These are phyloP conservation scores for Trichosporon inkin DNA, from an alignment of 1,284 basidiomycete species.

Conservation along the genomic window DNA sequence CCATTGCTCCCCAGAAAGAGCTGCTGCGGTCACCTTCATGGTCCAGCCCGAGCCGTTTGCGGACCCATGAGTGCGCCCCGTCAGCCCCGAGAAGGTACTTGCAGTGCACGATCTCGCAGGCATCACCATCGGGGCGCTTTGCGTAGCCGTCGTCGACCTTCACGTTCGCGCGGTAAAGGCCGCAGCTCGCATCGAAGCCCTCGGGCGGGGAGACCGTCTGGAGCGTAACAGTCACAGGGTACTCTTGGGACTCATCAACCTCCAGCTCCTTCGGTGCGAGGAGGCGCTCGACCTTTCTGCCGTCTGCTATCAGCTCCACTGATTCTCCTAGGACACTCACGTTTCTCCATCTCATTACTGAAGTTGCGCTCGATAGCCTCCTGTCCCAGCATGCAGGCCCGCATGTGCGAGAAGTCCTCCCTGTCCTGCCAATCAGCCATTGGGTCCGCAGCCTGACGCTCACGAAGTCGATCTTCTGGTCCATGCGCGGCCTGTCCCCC, in stretches of 20 bases:
- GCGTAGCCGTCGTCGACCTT: background rate
- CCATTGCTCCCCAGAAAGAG: conserved; percentile 42
- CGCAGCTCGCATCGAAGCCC: background rate
- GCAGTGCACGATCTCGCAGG: too few relatives aligned
- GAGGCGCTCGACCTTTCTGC: conserved; percentile 19
- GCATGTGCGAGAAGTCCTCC: background rate
- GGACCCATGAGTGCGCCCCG: conserved; percentile 26
- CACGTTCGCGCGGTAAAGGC: background rate
- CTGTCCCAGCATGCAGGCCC: conserved; percentile 13
- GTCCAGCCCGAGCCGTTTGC: conserved; percentile 30
- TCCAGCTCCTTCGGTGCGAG: background rate
- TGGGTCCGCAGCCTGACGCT: too few relatives aligned
- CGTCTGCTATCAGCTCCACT: background rate
- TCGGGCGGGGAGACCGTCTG: conserved; percentile 14
- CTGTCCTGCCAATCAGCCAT: background rate
- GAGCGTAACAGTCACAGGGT: conserved; percentile 31
- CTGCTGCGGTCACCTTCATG: conserved; percentile 41
- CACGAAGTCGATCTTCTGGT: conserved; percentile 4
- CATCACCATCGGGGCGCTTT: too few relatives aligned
- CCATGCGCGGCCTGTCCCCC: conserved; percentile 15
- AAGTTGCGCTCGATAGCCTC: conserved; percentile 22
- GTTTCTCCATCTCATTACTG: conserved; percentile 15
- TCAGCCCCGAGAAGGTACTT: conserved; percentile 31
- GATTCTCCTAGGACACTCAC: background rate
- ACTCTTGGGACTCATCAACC: conserved; percentile 22